phyloP scores from a whole-genome alignment of 306 rosid species.

The Urtica urens region DNA sequence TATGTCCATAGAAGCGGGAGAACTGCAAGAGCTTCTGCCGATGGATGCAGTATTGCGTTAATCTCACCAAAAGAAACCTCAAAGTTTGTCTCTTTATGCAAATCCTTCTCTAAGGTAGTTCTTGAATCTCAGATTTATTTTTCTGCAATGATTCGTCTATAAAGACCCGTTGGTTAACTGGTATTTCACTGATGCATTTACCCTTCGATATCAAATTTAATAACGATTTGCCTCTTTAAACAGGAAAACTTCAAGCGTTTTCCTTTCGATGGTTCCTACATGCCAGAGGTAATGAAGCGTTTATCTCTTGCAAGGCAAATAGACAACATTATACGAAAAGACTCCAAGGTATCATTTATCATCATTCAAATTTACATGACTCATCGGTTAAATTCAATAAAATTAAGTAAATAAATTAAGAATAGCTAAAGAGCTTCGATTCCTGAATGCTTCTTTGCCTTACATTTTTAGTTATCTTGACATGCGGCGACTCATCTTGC shows the following conservation, averaged over 20 bases:
- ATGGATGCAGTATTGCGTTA: conserved; percentile 92
- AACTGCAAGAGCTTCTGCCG: conserved; percentile 94
- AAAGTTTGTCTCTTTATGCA: conserved; percentile 79
- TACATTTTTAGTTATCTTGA: neutral
- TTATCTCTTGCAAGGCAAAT: conserved; percentile 82
- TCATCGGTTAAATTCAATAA: neutral
- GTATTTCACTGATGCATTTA: neutral
- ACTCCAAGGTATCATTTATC: conserved; percentile 54
- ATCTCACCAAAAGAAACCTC: conserved; percentile 71
- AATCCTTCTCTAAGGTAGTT: conserved; percentile 81
- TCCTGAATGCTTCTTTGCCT: neutral
- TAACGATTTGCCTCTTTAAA: conserved; percentile 8
- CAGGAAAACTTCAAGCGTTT: conserved; percentile 70
- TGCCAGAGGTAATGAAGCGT: conserved; percentile 77
- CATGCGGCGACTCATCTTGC: neutral
- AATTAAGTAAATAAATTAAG: no score
- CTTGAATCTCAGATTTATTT: conserved; percentile 44
- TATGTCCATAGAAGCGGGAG: conserved; percentile 99
- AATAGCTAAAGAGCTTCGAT: neutral
- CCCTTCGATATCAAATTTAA: neutral
- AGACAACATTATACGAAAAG: conserved; percentile 71
- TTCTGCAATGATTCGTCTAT: conserved; percentile 73
- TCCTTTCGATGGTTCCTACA: conserved; percentile 75
- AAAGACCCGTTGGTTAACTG: conserved; percentile 14
- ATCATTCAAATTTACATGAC: conserved; percentile 12